Base-by-base conservation (phyloP, 768 basidiomycete species). In the Astraeus odoratus region DNA sequence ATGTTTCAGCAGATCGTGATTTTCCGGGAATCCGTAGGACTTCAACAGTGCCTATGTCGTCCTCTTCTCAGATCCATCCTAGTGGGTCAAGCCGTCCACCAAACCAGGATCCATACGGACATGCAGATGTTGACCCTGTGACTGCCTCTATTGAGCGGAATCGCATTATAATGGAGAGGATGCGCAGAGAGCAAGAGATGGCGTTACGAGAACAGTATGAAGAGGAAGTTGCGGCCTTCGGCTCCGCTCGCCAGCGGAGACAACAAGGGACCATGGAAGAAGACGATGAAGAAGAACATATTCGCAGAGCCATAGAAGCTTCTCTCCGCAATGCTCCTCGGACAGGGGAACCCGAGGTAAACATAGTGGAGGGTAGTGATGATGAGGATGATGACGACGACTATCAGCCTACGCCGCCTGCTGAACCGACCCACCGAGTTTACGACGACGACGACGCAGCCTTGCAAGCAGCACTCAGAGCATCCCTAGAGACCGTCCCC, bases 401-500 rank as follows among this genome's bases (percentile, higher is more conserved):
- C 3, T 37, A 54, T 15, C 39, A 35, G 30, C 47, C 47, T 18
- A 3, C 37, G 22, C 33, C 42, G 20, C 39, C 24, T 25, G 33
- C 29, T 34, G 50, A 33, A 43, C 26, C 38, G 37, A 39, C 48
- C 39, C 48, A 72, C 41, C 67, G 79, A 37, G 76, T 82, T 30
- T 81, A 87, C 52, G 91, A 93, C 50, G 91, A 94, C 51, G 91
- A 93, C 41, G 91, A 95, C 54, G 79, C 77, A 19, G 83, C 87
- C 54, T 66, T 95, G 37, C 92, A 94, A 64, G 91, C 90, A 9
- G 92, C 92, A 4, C 69, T 95, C 39, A 81, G 71, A 57, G 92
- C 89, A 2, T 92, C 90, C 29, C 68, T 94, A 50, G 83, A 85
- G 57, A 68, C 68, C 33, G 60, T 80, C 18, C 81, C 85, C 1